phyloP scores from a whole-genome alignment of 306 rosid species.

The Vigna mungo region DNA sequence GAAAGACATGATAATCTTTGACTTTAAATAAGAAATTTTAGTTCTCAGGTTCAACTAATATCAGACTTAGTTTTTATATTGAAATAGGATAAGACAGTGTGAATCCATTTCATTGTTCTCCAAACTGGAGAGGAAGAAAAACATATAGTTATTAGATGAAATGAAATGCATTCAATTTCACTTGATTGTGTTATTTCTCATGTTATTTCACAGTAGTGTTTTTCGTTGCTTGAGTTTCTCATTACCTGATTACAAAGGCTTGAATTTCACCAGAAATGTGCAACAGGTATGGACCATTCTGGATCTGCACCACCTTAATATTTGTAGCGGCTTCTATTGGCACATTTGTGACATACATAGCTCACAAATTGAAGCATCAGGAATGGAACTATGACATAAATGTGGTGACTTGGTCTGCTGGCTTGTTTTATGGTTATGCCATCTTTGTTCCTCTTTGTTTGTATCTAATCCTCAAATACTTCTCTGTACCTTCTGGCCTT shows the following conservation, averaged over 20 bases:
- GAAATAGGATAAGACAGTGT: not conserved
- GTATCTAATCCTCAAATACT: slow-evolving; percentile 75
- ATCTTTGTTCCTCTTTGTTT: slow-evolving; percentile 71
- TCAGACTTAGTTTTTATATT: not conserved
- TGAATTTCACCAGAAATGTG: slow-evolving; percentile 35
- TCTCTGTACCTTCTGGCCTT: slow-evolving; percentile 85
- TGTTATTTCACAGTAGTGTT: not conserved
- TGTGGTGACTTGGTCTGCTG: slow-evolving; percentile 86
- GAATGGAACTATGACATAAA: slow-evolving; percentile 86
- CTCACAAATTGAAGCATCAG: slow-evolving; percentile 70
- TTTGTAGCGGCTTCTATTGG: slow-evolving; percentile 90
- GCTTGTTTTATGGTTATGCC: slow-evolving; percentile 85
- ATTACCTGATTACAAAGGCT: not conserved
- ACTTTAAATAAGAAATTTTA: too few relatives aligned
- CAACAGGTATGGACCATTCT: slow-evolving; percentile 84
- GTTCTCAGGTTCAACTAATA: too few relatives aligned
- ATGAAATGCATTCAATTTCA: not conserved
- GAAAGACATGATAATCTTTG: too few relatives aligned
- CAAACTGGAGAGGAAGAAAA: not conserved
- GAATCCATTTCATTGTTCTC: not conserved
- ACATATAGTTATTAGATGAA: not conserved
- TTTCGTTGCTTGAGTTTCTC: not conserved
- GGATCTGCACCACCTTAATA: slow-evolving; percentile 89
- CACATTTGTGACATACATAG: slow-evolving; percentile 76
- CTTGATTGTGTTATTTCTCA: not conserved